Conservation (phyloP, 192 early-diverging fungal genomes). For the Umbelopsis sp. region DNA sequence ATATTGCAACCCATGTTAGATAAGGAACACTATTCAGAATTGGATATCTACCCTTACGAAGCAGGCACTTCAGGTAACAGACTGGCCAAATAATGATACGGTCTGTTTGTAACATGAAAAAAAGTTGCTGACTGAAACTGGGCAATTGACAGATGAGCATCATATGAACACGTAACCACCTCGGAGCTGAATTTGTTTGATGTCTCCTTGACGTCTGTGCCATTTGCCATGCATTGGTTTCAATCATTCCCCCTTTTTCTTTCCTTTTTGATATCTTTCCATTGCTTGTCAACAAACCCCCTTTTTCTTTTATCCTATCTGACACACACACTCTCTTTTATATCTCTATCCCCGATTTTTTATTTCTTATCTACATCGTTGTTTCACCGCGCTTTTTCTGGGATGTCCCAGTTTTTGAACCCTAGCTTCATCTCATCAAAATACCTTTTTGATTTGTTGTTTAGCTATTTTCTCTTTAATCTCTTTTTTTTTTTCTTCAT, state of each 20-base stretch:
- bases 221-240: background rate
- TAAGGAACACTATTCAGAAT: slow-evolving; percentile 22
- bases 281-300: background rate
- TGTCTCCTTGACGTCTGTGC: background rate
- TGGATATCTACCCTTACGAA: slow-evolving; percentile 29
- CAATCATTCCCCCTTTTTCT: background rate
- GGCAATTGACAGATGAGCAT: background rate
- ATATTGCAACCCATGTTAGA: slow-evolving; percentile 56
- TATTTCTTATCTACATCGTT: background rate
- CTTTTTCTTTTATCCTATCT: background rate
- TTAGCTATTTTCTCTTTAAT: no score
- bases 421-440: slow-evolving; percentile 1
- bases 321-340: background rate
- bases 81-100: background rate
- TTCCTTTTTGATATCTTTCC: background rate
- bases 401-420: slow-evolving; percentile 24
- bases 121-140: background rate
- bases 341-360: background rate
- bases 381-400: slow-evolving; percentile 19
- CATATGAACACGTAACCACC: background rate
- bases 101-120: no score
- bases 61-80: background rate
- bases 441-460: background rate
- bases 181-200: background rate
- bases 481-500: background rate